Conservation (phyloP, 1,284 basidiomycete species). For the Rhodotorula glutinis region DNA sequence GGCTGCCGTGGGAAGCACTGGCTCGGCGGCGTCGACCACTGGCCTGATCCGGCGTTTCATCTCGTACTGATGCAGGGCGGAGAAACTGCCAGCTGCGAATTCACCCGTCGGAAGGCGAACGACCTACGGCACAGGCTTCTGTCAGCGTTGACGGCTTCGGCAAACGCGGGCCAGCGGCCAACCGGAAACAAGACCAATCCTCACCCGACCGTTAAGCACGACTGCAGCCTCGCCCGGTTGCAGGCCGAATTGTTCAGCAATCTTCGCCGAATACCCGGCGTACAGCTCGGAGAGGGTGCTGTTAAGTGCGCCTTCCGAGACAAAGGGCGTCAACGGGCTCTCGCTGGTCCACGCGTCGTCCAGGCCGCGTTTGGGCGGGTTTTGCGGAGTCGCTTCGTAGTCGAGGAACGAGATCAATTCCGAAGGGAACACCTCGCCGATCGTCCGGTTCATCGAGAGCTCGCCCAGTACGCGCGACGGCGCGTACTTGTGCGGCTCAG, state of each 20-base stretch:
- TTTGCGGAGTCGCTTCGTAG: constrained; percentile 9
- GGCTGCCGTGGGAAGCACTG: not conserved
- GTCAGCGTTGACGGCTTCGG: not conserved
- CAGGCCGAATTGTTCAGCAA: constrained; percentile 54
- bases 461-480: constrained; percentile 20
- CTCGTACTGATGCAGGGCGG: constrained; percentile 67
- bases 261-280: not conserved
- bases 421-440: constrained; percentile 20
- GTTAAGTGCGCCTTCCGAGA: constrained; percentile 7
- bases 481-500: constrained; percentile 5
- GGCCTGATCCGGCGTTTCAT: constrained; percentile 64
- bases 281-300: not conserved
- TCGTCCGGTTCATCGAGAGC: not conserved
- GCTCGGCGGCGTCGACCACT: constrained; percentile 57
- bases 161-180: not conserved
- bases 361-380: constrained; percentile 16
- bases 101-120: constrained; percentile 60
- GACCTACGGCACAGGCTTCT: constrained; percentile 51
- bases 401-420: constrained; percentile 24
- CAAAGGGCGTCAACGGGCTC: constrained; percentile 26
- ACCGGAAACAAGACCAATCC: constrained; percentile 18
- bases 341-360: constrained; percentile 20
- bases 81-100: constrained; percentile 67
- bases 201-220: constrained; percentile 78
- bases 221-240: constrained; percentile 60